A percentile compares a stretch with the other conserved stretches of the same genome.
These are phyloP conservation scores for Cyberlindnera mycetangii DNA, from an alignment of 805 yeast genomes.

Conservation along the genomic window DNA sequence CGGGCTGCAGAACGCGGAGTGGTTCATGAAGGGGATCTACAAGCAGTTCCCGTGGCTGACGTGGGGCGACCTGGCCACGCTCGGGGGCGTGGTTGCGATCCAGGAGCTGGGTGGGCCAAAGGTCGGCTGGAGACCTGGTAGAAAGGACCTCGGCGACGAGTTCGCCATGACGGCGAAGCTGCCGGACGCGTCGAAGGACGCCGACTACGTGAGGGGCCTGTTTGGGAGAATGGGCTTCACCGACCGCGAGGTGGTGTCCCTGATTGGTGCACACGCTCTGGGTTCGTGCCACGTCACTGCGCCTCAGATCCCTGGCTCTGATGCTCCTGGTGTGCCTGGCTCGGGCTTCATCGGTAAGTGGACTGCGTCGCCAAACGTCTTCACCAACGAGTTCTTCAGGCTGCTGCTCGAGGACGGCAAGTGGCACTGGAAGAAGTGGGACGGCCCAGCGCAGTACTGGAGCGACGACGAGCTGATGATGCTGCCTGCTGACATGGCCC, in stretches of 20 bases:
- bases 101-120: conserved; percentile 80
- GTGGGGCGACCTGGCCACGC: conserved; percentile 76
- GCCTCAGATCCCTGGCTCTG: conserved; percentile 25
- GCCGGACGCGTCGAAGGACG: conserved; percentile 69
- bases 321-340: conserved; percentile 33
- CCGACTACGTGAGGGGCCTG: conserved; percentile 59
- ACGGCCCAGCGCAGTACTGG: conserved; percentile 60
- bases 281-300: conserved; percentile 67
- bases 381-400: conserved; percentile 72
- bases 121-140: conserved; percentile 80
- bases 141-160: conserved; percentile 54
- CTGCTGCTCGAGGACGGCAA: conserved; percentile 48
- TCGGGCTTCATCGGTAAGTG: conserved; percentile 89
- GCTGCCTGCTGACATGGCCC: conserved; percentile 78
- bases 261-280: conserved; percentile 73
- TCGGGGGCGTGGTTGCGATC: conserved; percentile 75
- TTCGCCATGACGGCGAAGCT: conserved; percentile 64
- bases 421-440: conserved; percentile 55
- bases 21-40: conserved; percentile 53
- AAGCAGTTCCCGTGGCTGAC: conserved; percentile 65
- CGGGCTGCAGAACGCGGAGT: conserved; percentile 49
- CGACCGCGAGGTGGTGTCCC: conserved; percentile 70
- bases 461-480: conserved; percentile 71
- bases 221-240: conserved; percentile 65
- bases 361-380: conserved; percentile 76